A percentile compares a stretch with the other conserved stretches of the same genome.
Conservation (phyloP, 495 filamentous ascomycete genomes). For the Recurvomyces mirabilis region DNA sequence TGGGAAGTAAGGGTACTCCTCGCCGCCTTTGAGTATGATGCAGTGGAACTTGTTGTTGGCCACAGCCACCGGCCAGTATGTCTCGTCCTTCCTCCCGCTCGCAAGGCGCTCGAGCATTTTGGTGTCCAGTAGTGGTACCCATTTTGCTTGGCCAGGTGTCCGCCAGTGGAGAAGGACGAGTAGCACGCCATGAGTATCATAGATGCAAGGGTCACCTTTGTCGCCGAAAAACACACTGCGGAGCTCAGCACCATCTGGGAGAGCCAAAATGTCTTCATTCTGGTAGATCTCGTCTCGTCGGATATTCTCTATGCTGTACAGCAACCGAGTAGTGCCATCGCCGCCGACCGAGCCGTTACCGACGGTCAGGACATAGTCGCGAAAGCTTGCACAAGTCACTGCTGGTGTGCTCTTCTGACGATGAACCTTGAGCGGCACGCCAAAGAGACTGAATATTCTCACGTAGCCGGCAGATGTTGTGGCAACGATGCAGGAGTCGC, state of each 20-base stretch:
- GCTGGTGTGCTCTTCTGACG: constrained; percentile 80
- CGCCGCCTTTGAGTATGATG: constrained; percentile 94
- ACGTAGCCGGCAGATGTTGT: constrained; percentile 78
- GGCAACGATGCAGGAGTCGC: constrained; percentile 79
- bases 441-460: constrained; percentile 84
- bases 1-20: constrained; percentile 90
- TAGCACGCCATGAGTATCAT: constrained; percentile 79
- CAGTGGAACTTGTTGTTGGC: constrained; percentile 90
- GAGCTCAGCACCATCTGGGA: constrained; percentile 54
- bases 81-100: constrained; percentile 72
- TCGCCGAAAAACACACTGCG: constrained; percentile 87
- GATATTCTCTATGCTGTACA: constrained; percentile 86
- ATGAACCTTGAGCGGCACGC: constrained; percentile 77
- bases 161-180: constrained; percentile 88
- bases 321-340: constrained; percentile 60
- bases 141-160: constrained; percentile 66
- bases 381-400: constrained; percentile 84
- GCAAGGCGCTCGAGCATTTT: constrained; percentile 68
- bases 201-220: constrained; percentile 82
- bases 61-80: constrained; percentile 91
- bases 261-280: constrained; percentile 78
- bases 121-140: constrained; percentile 88
- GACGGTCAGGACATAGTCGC: constrained; percentile 86
- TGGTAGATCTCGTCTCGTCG: constrained; percentile 88
- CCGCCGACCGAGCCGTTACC: constrained; percentile 78